A percentile compares a stretch with the other conserved stretches of the same genome.
These are phyloP conservation scores for Penicillium coffeae DNA, from an alignment of 495 filamentous ascomycete genomes.

Conservation along the genomic window DNA sequence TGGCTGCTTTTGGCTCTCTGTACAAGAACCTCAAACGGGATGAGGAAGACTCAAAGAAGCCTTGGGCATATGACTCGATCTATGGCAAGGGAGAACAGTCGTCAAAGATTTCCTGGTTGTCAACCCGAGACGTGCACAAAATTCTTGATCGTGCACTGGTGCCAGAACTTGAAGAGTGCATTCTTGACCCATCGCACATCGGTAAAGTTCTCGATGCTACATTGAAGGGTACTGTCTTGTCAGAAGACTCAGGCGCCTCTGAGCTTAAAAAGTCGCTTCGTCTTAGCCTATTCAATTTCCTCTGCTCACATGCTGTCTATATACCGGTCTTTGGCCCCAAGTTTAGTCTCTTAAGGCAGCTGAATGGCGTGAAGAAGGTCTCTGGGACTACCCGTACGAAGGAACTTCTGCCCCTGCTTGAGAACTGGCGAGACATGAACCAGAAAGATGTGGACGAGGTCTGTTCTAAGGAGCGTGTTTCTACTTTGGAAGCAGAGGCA, in stretches of 20 bases:
- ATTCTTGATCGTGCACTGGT: conserved; percentile 62
- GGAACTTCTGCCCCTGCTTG: conserved; percentile 64
- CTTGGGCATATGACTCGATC: conserved; percentile 52
- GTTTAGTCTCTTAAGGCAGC: conserved; percentile 59
- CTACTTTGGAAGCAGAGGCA: conserved; percentile 53
- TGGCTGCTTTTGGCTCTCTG: conserved; percentile 43
- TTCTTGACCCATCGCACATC: conserved; percentile 67
- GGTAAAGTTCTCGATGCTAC: conserved; percentile 53
- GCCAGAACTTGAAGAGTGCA: conserved; percentile 74
- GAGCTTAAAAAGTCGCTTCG: conserved; percentile 65
- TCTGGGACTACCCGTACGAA: conserved; percentile 62
- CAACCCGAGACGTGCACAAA: conserved; percentile 49
- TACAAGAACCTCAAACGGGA: conserved; percentile 45
- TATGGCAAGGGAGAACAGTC: conserved; percentile 53
- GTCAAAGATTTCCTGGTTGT: conserved; percentile 55
- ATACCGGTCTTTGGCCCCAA: conserved; percentile 67
- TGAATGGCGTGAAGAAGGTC: conserved; percentile 68
- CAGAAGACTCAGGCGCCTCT: conserved; percentile 36
- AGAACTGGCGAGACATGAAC: conserved; percentile 56
- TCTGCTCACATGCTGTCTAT: conserved; percentile 65
- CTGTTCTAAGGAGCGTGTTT: conserved; percentile 59
- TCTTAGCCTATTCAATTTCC: conserved; percentile 63
- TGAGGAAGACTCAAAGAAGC: conserved; percentile 19
- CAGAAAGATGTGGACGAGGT: conserved; percentile 35
- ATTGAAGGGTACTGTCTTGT: conserved; percentile 43